Percentiles rank a stretch among this genome's conserved stretches.
phyloP scores from a whole-genome alignment of 306 rosid genomes.

The Lotus japonicus region DNA sequence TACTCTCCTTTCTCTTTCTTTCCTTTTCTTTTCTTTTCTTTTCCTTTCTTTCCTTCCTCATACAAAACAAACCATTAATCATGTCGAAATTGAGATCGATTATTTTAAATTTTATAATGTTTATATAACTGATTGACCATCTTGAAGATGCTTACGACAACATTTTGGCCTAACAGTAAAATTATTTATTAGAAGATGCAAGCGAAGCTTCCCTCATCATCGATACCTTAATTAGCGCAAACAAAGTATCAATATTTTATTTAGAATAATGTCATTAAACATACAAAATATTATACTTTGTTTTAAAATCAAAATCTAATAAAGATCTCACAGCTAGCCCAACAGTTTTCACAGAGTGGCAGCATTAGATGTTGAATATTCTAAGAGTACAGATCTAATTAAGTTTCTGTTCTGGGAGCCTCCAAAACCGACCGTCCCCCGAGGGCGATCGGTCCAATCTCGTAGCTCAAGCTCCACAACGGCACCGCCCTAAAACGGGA shows the following conservation, averaged over 20 bases:
- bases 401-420: too few species aligned
- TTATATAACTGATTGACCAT: neutral
- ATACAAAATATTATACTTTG: neutral
- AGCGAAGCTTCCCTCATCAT: neutral
- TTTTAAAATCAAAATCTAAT: neutral
- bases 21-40: too few species aligned
- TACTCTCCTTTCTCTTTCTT: too few species aligned
- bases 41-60: too few species aligned
- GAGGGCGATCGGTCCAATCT: too few species aligned
- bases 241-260: neutral
- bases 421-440: too few species aligned
- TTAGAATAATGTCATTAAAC: neutral
- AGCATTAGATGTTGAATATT: neutral
- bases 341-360: neutral
- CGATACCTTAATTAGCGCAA: neutral
- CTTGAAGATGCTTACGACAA: neutral
- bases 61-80: too few species aligned
- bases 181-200: neutral
- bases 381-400: neutral
- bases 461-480: too few species aligned
- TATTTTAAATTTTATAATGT: neutral
- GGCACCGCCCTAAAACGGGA: too few species aligned
- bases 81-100: neutral
- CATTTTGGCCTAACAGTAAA: neutral
- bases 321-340: neutral